A percentile compares a stretch with the other conserved stretches of the same genome.
Evolutionary conservation across 306 rosid genomes (phyloP).

Genomic region (Cyclanthera cordifolia): DNA sequence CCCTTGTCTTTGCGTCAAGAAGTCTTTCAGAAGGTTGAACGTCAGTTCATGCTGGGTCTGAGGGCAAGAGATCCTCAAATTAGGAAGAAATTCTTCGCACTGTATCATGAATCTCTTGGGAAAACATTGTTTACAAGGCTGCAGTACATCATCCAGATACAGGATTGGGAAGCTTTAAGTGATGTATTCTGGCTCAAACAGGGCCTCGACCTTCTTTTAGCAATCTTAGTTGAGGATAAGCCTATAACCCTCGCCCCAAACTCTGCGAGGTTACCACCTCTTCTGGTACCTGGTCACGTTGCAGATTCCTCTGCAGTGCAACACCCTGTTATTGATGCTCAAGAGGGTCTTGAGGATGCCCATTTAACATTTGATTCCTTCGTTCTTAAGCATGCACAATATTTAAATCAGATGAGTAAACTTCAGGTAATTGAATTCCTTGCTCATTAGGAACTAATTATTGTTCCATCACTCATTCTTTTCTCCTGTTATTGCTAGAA

Average conservation of each 20-base stretch:
- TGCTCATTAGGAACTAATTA: not conserved
- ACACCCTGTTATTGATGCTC: conserved; percentile 53
- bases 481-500: not conserved
- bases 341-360: conserved; percentile 66
- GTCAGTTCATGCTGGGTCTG: conserved; percentile 90
- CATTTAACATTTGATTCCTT: conserved; percentile 73
- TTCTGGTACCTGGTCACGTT: conserved; percentile 48
- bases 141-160: conserved; percentile 75
- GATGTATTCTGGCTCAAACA: conserved; percentile 99
- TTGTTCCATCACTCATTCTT: conserved; percentile 1
- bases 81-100: conserved; percentile 73
- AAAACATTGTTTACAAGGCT: conserved; percentile 76
- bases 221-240: conserved; percentile 83
- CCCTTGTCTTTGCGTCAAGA: conserved; percentile 60
- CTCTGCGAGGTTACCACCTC: conserved; percentile 83
- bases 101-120: conserved; percentile 76
- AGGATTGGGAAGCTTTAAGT: conserved; percentile 92
- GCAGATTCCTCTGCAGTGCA: conserved; percentile 64
- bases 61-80: conserved; percentile 85
- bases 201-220: conserved; percentile 96
- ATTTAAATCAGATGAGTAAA: conserved; percentile 81
- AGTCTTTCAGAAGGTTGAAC: conserved; percentile 85
- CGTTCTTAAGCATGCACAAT: conserved; percentile 73
- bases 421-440: conserved; percentile 52
- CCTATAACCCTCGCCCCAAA: conserved; percentile 94